Base-by-base conservation (phyloP, 1,139 yeast genomes). In the Suhomyces atakaporum region DNA sequence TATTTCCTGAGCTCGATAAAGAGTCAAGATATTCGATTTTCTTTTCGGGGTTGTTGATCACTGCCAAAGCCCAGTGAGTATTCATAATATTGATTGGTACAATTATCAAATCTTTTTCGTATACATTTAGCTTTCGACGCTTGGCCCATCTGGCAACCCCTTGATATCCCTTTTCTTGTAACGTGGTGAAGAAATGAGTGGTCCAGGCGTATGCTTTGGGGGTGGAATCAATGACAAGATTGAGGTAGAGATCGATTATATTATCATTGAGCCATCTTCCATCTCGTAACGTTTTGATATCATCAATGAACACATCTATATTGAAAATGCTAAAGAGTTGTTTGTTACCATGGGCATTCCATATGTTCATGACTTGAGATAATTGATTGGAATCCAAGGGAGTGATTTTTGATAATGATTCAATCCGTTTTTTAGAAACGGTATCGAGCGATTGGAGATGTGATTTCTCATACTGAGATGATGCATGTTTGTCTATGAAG, bases 31-130 rank as follows among this genome's bases (percentile, higher is more conserved):
- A 92, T 23, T 75, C 69, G 35, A 92, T 79, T 22, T 77, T 68
- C 47, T 73, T 72, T 9, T 68, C 63, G 22, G 58, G 58, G 45
- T 88, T 77, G 58, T 92, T 83, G 23, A 92, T 73, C 18, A 84
- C 83, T 0, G 95, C 90, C 29, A 90, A 63, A 4, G 96, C 94
- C 99, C 99, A 92, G 59, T 92, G 99, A 1, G 92, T 77, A 38
- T 83, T 81, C 60, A 78, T 74, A 20, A 87, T 69, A 54, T 92
- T 92, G 18, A 92, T 81, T 0, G 99, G 99, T 5, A 86, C 81
- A 46, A 92, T 71, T 6, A 94, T 72, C 42, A 76, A 67, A 29
- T 82, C 83, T 45, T 84, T 64, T 25, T 76, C 70, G 6, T 79
- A 72, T 8, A 90, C 79, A 46, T 83, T 77, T 27, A 83, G 71